phyloP scores from a whole-genome alignment of 2,329 filamentous ascomycete genomes.

The Colletotrichum trifolii region DNA sequence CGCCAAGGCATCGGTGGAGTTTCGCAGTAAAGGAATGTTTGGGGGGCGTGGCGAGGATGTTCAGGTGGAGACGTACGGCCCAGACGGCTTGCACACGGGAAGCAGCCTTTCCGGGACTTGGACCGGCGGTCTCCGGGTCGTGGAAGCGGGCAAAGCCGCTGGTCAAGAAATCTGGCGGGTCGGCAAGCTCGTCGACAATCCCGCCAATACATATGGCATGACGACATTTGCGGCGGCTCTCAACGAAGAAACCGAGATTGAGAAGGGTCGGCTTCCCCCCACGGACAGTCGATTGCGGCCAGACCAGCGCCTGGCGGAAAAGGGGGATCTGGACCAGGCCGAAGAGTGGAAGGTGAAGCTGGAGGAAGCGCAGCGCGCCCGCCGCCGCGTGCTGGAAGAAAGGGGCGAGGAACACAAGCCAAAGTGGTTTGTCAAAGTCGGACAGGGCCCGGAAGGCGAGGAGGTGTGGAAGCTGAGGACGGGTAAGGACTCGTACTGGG shows the following conservation, averaged over 20 bases:
- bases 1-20: slow-evolving; percentile 85
- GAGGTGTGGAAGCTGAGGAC: slow-evolving; percentile 81
- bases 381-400: slow-evolving; percentile 81
- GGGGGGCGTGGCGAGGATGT: slow-evolving; percentile 94
- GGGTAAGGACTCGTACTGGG: slow-evolving; percentile 94
- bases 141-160: slow-evolving; percentile 69
- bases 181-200: slow-evolving; percentile 81
- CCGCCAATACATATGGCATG: slow-evolving; percentile 85
- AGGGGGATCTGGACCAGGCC: slow-evolving; percentile 83
- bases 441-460: slow-evolving; percentile 68
- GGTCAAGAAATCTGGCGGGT: slow-evolving; percentile 82
- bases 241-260: slow-evolving; percentile 87
- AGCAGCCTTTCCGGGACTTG: slow-evolving; percentile 83
- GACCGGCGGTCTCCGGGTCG: slow-evolving; percentile 78
- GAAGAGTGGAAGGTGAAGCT: slow-evolving; percentile 85
- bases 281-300: slow-evolving; percentile 88
- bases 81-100: slow-evolving; percentile 72
- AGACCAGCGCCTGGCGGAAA: slow-evolving; percentile 87
- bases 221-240: slow-evolving; percentile 86
- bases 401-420: slow-evolving; percentile 78
- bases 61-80: slow-evolving; percentile 76
- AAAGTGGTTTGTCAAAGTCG: slow-evolving; percentile 84
- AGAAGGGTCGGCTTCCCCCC: slow-evolving; percentile 77
- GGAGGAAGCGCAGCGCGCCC: slow-evolving; percentile 84
- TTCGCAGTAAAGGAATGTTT: slow-evolving; percentile 97